Percentiles rank a stretch among this genome's conserved stretches.
Conservation (phyloP, 2,329 filamentous ascomycete genomes). For the Beauveria sp. region DNA sequence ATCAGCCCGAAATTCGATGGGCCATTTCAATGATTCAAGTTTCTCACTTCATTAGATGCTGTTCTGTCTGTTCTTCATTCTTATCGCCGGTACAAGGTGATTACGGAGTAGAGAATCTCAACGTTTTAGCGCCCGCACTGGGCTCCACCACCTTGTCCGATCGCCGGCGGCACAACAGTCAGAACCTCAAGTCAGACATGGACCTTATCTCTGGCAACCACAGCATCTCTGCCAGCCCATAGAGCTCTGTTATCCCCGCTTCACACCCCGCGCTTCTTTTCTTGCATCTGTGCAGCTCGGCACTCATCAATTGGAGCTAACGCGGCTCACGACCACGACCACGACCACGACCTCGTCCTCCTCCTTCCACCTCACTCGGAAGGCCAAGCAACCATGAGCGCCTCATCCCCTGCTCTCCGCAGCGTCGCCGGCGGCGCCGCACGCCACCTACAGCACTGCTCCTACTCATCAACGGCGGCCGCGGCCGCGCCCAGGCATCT, state of each 20-base stretch:
- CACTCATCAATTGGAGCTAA: neutral
- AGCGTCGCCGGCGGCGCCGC: neutral
- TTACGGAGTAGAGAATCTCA: neutral
- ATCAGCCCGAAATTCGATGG: too few species aligned
- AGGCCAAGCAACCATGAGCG: neutral
- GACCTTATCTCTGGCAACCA: neutral
- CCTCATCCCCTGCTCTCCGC: slow-evolving; percentile 2
- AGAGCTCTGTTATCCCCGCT: neutral
- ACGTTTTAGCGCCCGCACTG: neutral
- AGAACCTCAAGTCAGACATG: neutral
- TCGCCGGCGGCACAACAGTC: slow-evolving; percentile 5
- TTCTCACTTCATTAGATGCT: neutral
- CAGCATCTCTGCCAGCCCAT: neutral
- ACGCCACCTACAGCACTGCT: slow-evolving; percentile 1
- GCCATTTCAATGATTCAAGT: neutral
- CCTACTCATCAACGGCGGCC: neutral
- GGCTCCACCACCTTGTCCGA: slow-evolving; percentile 7
- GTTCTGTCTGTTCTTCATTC: neutral
- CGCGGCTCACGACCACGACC: neutral
- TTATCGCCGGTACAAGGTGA: neutral
- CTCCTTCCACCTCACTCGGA: neutral
- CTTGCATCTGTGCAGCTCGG: neutral
- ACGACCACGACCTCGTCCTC: neutral
- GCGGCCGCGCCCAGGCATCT: slow-evolving; percentile 63
- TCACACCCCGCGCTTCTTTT: neutral